Conservation (phyloP, 129 eudicot species). For the Arctium lappa region DNA sequence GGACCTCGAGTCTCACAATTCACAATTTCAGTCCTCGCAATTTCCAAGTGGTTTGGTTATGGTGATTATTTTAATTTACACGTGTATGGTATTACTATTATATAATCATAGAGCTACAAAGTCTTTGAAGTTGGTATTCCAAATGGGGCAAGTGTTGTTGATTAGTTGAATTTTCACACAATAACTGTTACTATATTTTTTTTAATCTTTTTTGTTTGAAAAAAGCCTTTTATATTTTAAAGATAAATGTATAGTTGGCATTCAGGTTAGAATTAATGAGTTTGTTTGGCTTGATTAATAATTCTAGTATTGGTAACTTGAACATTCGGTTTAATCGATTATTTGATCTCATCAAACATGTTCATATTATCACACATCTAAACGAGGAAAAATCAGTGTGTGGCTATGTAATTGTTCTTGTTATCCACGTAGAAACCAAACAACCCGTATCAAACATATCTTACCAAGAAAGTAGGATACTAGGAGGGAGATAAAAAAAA, state of each 20-base stretch:
- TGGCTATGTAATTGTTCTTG: neutral
- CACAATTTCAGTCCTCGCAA: conserved; percentile 18
- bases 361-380: neutral
- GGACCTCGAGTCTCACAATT: conserved; percentile 27
- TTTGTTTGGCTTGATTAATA: neutral
- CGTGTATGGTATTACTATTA: neutral
- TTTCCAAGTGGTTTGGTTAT: neutral
- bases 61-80: conserved; percentile 9
- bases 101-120: conserved; percentile 3
- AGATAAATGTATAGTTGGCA: no score
- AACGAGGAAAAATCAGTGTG: neutral
- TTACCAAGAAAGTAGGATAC: neutral
- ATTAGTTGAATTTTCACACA: conserved; percentile 22
- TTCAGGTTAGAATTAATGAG: neutral
- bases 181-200: neutral
- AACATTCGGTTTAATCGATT: neutral
- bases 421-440: neutral
- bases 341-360: neutral
- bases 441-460: neutral
- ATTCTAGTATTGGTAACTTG: no score
- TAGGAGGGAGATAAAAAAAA: neutral
- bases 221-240: no score
- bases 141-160: conserved; percentile 18
- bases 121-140: conserved; percentile 24
- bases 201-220: no score